Evolutionary conservation across 2,329 filamentous ascomycete genomes (phyloP), one percentile per base, ranked within the genome.

Genomic region (Botrytis elliptica): DNA sequence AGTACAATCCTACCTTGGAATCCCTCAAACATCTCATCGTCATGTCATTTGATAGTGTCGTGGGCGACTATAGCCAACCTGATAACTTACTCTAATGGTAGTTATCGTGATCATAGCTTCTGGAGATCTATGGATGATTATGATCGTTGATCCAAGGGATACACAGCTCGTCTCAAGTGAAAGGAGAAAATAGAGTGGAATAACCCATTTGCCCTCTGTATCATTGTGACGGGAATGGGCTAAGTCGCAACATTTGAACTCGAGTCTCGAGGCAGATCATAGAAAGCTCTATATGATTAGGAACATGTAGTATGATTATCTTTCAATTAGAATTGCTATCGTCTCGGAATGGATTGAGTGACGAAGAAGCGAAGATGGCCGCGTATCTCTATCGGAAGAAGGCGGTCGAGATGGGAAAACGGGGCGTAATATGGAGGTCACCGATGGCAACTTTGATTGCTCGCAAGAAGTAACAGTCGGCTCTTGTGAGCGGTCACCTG

Each of bases 21-120:
- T 83, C 84, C 36, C 36, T 38, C 68, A 90, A 90, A 79, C 89
- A 89, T 77, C 85, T 86, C 0, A 85, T 84, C 8, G 86, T 84
- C 64, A 89, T 89, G 86, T 86, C 85, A 3, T 88, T 89, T 75
- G 87, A 90, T 78, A 87, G 90, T 69, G 80, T 91, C 33, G 88
- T 88, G 4, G 81, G 83, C n/a, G 89, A 90, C 72, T 90, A 90
- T 77, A 89, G 88, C 77, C 87, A 90, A 72, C 85, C 86, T 0
- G 87, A 9, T 82, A 86, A 86, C 46, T 83, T 85, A 14, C 84
- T 91, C 60, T 80, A 86, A 85, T 33, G 87, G 87, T 1, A 86
- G 85, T 71, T 88, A 88, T 80, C 84, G 84, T 4, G 83, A 84
- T 67, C 86, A 88, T 76, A 88, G 86, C 57, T 84, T 89, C 72